These are phyloP conservation scores for Tylopilus balloui DNA, from an alignment of 768 basidiomycete species.

Conservation along the genomic window DNA sequence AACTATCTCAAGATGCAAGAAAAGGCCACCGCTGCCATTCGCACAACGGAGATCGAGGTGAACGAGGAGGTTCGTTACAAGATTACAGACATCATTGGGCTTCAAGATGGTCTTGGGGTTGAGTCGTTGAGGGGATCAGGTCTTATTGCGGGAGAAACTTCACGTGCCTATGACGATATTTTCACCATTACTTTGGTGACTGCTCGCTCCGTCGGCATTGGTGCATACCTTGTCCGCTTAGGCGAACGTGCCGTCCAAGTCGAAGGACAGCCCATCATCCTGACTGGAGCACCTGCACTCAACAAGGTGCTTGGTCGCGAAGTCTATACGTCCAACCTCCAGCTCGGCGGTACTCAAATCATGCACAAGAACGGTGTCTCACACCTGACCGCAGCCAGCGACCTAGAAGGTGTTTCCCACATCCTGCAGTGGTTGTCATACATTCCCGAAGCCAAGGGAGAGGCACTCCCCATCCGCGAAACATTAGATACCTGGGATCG, in stretches of 20 bases:
- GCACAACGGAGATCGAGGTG: slow-evolving; percentile 80
- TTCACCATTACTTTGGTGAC: slow-evolving; percentile 99
- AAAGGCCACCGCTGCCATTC: slow-evolving; percentile 74
- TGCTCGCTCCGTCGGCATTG: slow-evolving; percentile 97
- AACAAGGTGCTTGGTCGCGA: slow-evolving; percentile 99
- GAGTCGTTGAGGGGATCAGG: slow-evolving; percentile 95
- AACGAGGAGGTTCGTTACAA: slow-evolving; percentile 86
- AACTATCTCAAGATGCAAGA: slow-evolving; percentile 86
- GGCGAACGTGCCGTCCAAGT: slow-evolving; percentile 98
- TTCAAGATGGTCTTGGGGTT: slow-evolving; percentile 96
- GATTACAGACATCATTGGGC: slow-evolving; percentile 93
- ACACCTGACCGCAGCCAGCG: slow-evolving; percentile 91
- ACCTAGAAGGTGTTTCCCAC: slow-evolving; percentile 90
- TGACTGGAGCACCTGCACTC: slow-evolving; percentile 93
- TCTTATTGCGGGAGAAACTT: slow-evolving; percentile 97
- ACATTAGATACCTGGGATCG: slow-evolving; percentile 85
- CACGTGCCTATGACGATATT: slow-evolving; percentile 97
- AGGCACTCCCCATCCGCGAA: slow-evolving; percentile 73
- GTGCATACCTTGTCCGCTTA: slow-evolving; percentile 96
- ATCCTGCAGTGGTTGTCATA: slow-evolving; percentile 95
- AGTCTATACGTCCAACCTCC: slow-evolving; percentile 97
- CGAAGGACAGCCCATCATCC: slow-evolving; percentile 98
- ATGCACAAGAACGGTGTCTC: slow-evolving; percentile 99
- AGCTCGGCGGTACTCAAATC: slow-evolving; percentile 99
- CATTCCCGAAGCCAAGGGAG: slow-evolving; percentile 79